Evolutionary conservation across 2,329 filamentous ascomycete genomes (phyloP), one percentile per base, ranked within the genome.

Genomic region (Diaporthe destruens): DNA sequence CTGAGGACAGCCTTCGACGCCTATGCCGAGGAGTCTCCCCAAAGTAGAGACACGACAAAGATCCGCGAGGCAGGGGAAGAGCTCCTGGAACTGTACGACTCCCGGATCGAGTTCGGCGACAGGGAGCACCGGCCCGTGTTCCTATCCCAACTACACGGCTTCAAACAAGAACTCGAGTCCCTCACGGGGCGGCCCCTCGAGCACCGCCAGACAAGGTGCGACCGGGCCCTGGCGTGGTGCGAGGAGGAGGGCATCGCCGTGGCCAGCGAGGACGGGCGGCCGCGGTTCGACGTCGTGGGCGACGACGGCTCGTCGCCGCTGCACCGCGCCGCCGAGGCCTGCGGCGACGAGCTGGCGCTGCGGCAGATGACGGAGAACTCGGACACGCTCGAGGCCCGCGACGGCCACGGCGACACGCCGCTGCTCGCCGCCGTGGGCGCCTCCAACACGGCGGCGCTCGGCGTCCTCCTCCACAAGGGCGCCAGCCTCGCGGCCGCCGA

Each of bases 361-460:
- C 42, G 59, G 59, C 72, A 73, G 61, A 71, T 73, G 59, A 54
- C 63, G n/a, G 72, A 68, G 3, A 73, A 73, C 23, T 71, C 69
- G 1, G 47, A 67, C 20, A 56, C 59, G 0, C 69, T 71, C 0
- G 72, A 73, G 32, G 42, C 57, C n/a, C 20, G 4, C 4, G 65
- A 71, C 54, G 2, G 36, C 1, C 34, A 32, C 20, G 47, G 53
- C 6, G 72, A 73, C 36, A 73, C 72, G 12, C 72, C 72, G 3
- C 25, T 73, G 20, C 18, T 73, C 2, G 39, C 53, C n/a, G 72
- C 72, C 16, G 36, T 63, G 4, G 14, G n/a, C 1, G 49, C 20
- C 6, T 68, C 69, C 0, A 73, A 73, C 25, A 53, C 29, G 2
- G 14, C 36, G 8, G 72, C 72, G 9, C 39, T 73, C n/a, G n/a